Evolutionary conservation across 139 green algal species (phyloP).

Genomic region (Chlorella ohadii): DNA sequence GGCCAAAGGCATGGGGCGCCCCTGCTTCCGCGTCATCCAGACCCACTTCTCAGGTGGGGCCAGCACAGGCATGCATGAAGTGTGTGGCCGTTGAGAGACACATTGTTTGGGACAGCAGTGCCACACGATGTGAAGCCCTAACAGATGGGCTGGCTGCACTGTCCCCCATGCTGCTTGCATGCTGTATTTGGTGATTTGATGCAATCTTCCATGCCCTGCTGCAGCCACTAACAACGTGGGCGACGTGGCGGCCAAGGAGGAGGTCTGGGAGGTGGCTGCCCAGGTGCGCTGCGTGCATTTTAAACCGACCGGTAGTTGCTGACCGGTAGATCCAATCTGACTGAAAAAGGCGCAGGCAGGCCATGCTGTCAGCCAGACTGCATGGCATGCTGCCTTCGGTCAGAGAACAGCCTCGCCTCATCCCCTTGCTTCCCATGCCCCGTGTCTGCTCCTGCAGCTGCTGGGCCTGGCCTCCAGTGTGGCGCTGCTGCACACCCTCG

Average conservation of each 20-base stretch:
- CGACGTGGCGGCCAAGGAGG: slow-evolving; percentile 90
- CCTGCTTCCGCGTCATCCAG: slow-evolving; percentile 89
- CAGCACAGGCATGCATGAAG: no score
- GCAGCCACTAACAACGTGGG: slow-evolving; percentile 81
- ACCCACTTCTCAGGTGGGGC: slow-evolving; percentile 74
- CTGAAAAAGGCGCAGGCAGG: no score
- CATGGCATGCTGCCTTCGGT: neutral
- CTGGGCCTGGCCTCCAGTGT: slow-evolving; percentile 73
- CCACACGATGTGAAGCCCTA: no score
- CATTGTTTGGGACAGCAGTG: no score
- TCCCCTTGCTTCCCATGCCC: neutral
- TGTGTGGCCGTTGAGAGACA: no score
- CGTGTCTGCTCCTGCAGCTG: slow-evolving; percentile 56
- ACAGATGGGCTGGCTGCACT: no score
- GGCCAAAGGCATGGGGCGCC: slow-evolving; percentile 83
- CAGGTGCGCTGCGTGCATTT: slow-evolving; percentile 28
- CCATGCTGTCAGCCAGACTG: no score
- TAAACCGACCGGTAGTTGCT: no score
- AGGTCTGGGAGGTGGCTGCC: slow-evolving; percentile 81
- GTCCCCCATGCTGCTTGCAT: no score
- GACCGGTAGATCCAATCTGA: no score
- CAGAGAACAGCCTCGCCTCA: neutral
- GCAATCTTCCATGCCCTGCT: no score
- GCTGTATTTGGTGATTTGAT: no score
- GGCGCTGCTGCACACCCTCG: slow-evolving; percentile 61